phyloP scores from a whole-genome alignment of 208 protist species.

The Phytomonas francai region DNA sequence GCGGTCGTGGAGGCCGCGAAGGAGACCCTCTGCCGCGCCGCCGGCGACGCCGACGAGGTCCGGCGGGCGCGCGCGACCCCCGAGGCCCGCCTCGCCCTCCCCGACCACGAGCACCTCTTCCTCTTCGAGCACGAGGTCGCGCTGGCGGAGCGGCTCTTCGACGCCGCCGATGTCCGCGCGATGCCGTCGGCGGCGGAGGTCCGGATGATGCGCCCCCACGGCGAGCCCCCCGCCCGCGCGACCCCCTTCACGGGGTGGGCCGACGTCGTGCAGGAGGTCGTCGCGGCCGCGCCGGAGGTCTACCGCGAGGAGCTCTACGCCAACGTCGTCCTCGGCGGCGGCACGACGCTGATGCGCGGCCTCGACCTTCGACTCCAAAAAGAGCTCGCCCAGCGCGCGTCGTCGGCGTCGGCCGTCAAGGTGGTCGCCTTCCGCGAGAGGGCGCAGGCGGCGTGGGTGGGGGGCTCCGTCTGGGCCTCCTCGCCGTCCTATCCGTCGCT shows the following conservation, averaged over 20 bases:
- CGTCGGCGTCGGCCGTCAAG: conserved; percentile 17
- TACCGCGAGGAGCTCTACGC: conserved; percentile 50
- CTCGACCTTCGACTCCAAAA: conserved; percentile 72
- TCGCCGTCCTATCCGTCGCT: conserved; percentile 52
- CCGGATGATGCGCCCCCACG: conserved; percentile 19
- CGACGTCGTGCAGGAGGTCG: conserved; percentile 41
- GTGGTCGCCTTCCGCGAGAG: conserved; percentile 77
- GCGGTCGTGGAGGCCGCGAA: conserved; percentile 70
- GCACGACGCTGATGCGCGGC: conserved; percentile 80
- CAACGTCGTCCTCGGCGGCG: conserved; percentile 93
- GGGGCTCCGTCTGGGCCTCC: conserved; percentile 77
- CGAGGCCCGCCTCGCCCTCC: conserved; percentile 51
- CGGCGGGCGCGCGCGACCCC: neutral
- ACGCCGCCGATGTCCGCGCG: conserved; percentile 26
- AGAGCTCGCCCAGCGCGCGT: conserved; percentile 34
- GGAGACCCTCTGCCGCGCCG: conserved; percentile 68
- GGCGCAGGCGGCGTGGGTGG: conserved; percentile 73
- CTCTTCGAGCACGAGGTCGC: conserved; percentile 71
- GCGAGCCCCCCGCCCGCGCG: conserved; percentile 11
- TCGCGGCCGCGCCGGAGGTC: conserved; percentile 25
- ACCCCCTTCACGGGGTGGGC: conserved; percentile 31
- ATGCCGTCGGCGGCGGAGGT: conserved; percentile 35
- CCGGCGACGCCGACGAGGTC: conserved; percentile 20
- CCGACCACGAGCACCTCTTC: conserved; percentile 84
- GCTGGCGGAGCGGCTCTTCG: conserved; percentile 85